Conservation (phyloP, 495 filamentous ascomycete species). For the Penicillium mononematosum region DNA sequence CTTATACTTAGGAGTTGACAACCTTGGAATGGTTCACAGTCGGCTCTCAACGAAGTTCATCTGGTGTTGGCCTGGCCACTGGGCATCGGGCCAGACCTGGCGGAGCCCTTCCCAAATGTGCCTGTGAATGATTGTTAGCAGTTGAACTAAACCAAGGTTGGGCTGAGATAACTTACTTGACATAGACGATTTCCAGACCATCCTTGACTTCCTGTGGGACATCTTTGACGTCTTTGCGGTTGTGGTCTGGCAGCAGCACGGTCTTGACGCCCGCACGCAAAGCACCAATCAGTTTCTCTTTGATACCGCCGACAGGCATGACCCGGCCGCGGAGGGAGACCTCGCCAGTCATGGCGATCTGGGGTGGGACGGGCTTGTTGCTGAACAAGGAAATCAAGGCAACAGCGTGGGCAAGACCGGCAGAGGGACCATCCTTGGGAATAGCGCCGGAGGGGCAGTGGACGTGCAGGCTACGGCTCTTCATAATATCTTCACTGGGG, state of each 20-base stretch:
- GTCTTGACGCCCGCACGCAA: constrained; percentile 91
- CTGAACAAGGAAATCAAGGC: constrained; percentile 90
- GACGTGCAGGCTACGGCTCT: constrained; percentile 89
- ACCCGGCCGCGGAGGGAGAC: constrained; percentile 85
- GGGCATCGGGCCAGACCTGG: constrained; percentile 78
- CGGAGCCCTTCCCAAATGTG: constrained; percentile 89
- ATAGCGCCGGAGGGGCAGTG: constrained; percentile 95
- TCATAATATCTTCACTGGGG: constrained; percentile 91
- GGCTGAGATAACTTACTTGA: constrained; percentile 59
- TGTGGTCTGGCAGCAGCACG: constrained; percentile 82
- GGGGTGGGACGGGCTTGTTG: constrained; percentile 83
- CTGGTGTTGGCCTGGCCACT: constrained; percentile 72
- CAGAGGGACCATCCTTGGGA: constrained; percentile 88
- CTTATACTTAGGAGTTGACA: background rate
- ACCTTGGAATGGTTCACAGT: constrained; percentile 48
- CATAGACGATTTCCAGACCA: constrained; percentile 84
- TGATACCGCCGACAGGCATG: constrained; percentile 90
- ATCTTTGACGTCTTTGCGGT: constrained; percentile 91
- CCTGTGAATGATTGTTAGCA: constrained; percentile 40
- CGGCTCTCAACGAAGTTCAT: constrained; percentile 62
- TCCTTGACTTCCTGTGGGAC: constrained; percentile 86
- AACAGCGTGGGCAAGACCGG: constrained; percentile 90
- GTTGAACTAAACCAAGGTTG: background rate
- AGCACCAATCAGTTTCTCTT: constrained; percentile 97
- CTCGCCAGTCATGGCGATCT: constrained; percentile 97